Conservation (phyloP, 352 stramenopile genomes). For the Halophytophthora polymorphica region DNA sequence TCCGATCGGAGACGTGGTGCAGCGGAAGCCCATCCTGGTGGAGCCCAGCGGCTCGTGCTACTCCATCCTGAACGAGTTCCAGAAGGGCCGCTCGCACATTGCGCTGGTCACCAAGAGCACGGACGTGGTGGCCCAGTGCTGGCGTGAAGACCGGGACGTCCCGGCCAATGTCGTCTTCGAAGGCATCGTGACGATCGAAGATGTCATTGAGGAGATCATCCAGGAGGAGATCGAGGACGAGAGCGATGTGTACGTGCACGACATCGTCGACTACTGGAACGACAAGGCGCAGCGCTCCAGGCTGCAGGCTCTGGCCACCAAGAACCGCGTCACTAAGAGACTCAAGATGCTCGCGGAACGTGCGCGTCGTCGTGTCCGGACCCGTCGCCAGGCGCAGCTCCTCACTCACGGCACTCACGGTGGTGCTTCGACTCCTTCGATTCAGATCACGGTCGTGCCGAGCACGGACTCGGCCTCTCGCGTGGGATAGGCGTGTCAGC, state of each 20-base stretch:
- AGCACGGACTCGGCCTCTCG: not conserved
- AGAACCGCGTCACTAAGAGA: conserved; percentile 45
- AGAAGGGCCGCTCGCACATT: conserved; percentile 84
- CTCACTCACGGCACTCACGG: not conserved
- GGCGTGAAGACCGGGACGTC: conserved; percentile 44
- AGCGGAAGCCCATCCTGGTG: conserved; percentile 83
- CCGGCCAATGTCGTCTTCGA: conserved; percentile 53
- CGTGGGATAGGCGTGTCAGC: conserved; percentile 6
- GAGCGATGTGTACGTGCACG: conserved; percentile 64
- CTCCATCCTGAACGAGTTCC: conserved; percentile 89
- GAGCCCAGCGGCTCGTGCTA: conserved; percentile 81
- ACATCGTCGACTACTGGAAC: conserved; percentile 58
- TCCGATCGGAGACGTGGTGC: conserved; percentile 51
- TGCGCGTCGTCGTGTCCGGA: conserved; percentile 41
- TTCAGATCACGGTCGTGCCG: conserved; percentile 16
- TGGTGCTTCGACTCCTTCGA: not conserved
- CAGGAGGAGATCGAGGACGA: conserved; percentile 92
- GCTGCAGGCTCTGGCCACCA: conserved; percentile 24
- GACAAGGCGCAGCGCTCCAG: conserved; percentile 33
- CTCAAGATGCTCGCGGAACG: conserved; percentile 56
- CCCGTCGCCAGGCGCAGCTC: conserved; percentile 14
- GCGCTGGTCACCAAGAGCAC: conserved; percentile 71
- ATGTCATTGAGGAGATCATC: conserved; percentile 89
- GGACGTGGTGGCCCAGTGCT: conserved; percentile 46
- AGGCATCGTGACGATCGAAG: conserved; percentile 90